These are phyloP conservation scores for Nannochloropsis oceanica DNA, from an alignment of 108 stramenopile species.

Conservation along the genomic window DNA sequence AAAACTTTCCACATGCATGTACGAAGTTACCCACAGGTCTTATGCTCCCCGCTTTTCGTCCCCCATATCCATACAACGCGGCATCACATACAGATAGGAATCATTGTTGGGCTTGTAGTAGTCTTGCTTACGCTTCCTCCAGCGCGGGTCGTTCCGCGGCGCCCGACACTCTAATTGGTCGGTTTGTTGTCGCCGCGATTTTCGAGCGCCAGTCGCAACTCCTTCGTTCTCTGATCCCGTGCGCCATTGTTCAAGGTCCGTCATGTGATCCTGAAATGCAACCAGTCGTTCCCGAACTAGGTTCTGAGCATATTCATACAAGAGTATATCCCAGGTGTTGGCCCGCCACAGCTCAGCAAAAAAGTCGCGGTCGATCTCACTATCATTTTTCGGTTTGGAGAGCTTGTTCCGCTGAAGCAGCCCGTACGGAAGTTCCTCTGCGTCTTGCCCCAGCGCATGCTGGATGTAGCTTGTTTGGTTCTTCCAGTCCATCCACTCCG, in stretches of 20 bases:
- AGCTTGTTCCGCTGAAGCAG: not conserved
- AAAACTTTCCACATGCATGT: no score
- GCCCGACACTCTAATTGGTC: not conserved
- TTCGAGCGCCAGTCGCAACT: not conserved
- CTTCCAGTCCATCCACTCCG: not conserved
- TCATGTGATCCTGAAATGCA: not conserved
- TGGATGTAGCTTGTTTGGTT: not conserved
- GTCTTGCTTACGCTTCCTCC: not conserved
- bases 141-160: not conserved
- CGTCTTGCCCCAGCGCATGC: not conserved
- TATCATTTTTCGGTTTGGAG: not conserved
- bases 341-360: not conserved
- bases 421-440: not conserved
- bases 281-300: not conserved
- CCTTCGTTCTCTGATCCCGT: not conserved
- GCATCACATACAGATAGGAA: not conserved
- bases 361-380: not conserved
- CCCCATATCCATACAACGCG: not conserved
- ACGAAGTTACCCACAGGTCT: no score
- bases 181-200: not conserved
- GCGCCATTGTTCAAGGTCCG: not conserved
- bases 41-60: no score
- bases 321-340: not conserved
- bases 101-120: not conserved
- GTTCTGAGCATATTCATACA: not conserved